Evolutionary conservation across 192 early-diverging fungal species (phyloP).

Genomic region (Linnemannia elongata): DNA sequence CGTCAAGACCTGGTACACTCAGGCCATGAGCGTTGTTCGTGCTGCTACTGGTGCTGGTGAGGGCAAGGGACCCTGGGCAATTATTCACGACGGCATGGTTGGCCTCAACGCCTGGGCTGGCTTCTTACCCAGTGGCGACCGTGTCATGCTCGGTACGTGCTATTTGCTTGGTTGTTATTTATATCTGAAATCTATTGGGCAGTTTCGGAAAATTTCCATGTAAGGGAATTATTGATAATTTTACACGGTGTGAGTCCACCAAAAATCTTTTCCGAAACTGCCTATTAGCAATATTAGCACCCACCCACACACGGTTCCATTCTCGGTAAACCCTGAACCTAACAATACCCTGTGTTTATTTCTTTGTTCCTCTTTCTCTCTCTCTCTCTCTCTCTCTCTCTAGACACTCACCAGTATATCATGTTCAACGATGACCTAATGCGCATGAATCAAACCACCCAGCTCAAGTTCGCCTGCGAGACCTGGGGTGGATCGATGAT

Average conservation of each 20-base stretch:
- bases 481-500: conserved; percentile 25
- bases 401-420: conserved; percentile 62
- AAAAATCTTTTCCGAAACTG: no score
- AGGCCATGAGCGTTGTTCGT: conserved; percentile 52
- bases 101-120: conserved; percentile 49
- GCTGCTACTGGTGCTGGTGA: conserved; percentile 36
- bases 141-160: conserved; percentile 59
- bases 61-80: conserved; percentile 39
- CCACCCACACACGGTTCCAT: not conserved
- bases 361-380: not conserved
- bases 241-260: no score
- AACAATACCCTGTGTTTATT: not conserved
- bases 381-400: conserved; percentile 1
- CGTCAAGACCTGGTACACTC: conserved; percentile 57
- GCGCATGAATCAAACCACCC: conserved; percentile 28
- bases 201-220: no score
- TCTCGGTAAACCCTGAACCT: conserved; percentile 6
- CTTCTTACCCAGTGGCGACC: conserved; percentile 52
- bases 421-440: conserved; percentile 59
- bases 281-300: not conserved
- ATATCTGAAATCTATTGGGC: not conserved
- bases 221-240: no score
- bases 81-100: conserved; percentile 64
- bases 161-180: conserved; percentile 2
- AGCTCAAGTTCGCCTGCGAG: conserved; percentile 37